Base-by-base conservation (phyloP, 306 rosid genomes). In the Dalbergia cultrata region DNA sequence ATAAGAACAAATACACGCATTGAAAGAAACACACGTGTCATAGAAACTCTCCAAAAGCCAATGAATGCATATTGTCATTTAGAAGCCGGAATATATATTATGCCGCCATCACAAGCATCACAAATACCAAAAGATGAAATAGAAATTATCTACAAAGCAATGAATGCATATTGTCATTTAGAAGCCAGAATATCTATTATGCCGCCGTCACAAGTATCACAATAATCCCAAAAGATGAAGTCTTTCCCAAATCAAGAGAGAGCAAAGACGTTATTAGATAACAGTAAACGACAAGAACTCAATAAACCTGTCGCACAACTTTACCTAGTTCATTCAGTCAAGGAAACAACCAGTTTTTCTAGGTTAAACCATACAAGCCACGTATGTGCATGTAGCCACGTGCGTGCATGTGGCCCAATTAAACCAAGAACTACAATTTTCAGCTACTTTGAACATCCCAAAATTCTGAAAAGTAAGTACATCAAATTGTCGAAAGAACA, bases 271-370 rank as follows among this genome's bases (percentile, higher is more conserved):
- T 35, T 10, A 70, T 22, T 39, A 22, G 43, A 76, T 64, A 80
- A 37, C 43, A 0, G 63, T 37, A 70, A 70, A 70, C 56, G 5
- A 52, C 64, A 62, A 75, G 58, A 58, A 37, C 64, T 17, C 6
- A 7, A 59, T 58, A 58, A 76, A 39, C 26, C 14, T 9, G 37
- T 12, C 13, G 19, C 14, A 1, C 13, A 57, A 49, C 68, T 66
- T 59, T 44, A 12, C 52, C 14, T 22, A 50, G 77, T 19, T 52
- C 54, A 84, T 19, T 52, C 54, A 84, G 72, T 77, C 62, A 73
- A 77, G 39, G 6, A 37, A 59, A 58, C 76, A 58, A 57, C 72
- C 9, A 77, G 13, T 50, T 31, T 37, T 64, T 61, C 17, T 9
- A 7, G 3, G 44, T 68, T 49, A 31, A 78, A 59, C 41, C 8